These are phyloP conservation scores for Malus sieversii DNA, from an alignment of 306 rosid genomes.

Conservation along the genomic window DNA sequence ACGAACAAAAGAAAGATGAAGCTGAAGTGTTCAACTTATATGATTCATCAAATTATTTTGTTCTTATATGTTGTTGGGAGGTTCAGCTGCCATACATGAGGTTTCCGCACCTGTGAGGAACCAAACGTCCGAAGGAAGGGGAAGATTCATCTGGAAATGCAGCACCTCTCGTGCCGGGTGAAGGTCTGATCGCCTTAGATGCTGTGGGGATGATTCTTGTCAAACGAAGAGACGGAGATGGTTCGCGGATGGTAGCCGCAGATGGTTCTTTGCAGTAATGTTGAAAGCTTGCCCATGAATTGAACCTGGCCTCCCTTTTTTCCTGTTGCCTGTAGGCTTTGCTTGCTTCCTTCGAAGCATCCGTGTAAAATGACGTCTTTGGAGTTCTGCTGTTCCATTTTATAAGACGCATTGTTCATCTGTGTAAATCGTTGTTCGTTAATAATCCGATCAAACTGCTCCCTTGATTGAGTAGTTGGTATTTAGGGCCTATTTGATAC, in stretches of 20 bases:
- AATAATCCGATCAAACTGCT: neutral
- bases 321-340: neutral
- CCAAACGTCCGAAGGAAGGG: neutral
- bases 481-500: fast-evolving
- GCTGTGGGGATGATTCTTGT: neutral
- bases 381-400: neutral
- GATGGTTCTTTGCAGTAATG: neutral
- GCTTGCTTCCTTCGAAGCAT: neutral
- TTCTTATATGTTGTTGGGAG: neutral
- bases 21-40: neutral
- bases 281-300: neutral
- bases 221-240: neutral
- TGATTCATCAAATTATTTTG: slow-evolving; percentile 2
- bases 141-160: neutral
- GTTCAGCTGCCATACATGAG: slow-evolving; percentile 7
- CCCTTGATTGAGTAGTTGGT: neutral
- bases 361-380: neutral
- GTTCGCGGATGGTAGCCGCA: neutral
- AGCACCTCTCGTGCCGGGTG: neutral
- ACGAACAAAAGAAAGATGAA: neutral
- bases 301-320: neutral
- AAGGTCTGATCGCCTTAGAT: neutral
- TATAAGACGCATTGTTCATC: neutral
- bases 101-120: neutral
- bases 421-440: neutral